Conservation (phyloP, 75 land plant species). For the Adiantum capillusveneris region DNA sequence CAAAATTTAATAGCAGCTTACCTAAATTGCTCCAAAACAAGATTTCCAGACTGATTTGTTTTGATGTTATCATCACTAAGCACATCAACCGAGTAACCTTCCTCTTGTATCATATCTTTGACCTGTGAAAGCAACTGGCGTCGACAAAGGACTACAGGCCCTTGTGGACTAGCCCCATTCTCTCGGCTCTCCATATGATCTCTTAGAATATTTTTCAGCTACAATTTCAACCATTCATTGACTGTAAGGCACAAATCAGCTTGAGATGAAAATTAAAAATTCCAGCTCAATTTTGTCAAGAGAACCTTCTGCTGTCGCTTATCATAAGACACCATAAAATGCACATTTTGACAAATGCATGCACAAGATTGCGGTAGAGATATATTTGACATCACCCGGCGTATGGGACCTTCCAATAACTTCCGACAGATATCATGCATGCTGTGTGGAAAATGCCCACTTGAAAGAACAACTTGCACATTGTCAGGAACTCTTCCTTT, state of each 20-base stretch:
- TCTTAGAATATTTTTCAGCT: background rate
- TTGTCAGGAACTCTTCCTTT: background rate
- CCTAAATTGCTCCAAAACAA: slow-evolving; percentile 3
- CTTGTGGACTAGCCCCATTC: no score
- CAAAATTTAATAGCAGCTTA: background rate
- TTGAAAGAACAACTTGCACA: background rate
- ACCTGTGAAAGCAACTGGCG: background rate
- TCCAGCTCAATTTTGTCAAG: no score
- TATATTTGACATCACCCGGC: background rate
- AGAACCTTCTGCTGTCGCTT: slow-evolving; percentile 2
- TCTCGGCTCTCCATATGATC: background rate
- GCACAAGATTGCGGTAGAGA: background rate
- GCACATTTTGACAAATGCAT: slow-evolving; percentile 4
- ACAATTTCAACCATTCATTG: background rate
- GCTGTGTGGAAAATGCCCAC: background rate
- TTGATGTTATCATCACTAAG: background rate
- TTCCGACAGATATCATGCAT: background rate
- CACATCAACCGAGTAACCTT: background rate
- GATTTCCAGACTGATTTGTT: background rate
- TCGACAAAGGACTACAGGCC: slow-evolving; percentile 1
- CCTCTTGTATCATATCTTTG: background rate
- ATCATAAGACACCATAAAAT: background rate
- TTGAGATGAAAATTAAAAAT: no score
- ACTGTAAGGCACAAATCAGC: no score
- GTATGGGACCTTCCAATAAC: background rate